Base-by-base conservation (phyloP, 441 rosid genomes). In the Aquilaria agallochum region DNA sequence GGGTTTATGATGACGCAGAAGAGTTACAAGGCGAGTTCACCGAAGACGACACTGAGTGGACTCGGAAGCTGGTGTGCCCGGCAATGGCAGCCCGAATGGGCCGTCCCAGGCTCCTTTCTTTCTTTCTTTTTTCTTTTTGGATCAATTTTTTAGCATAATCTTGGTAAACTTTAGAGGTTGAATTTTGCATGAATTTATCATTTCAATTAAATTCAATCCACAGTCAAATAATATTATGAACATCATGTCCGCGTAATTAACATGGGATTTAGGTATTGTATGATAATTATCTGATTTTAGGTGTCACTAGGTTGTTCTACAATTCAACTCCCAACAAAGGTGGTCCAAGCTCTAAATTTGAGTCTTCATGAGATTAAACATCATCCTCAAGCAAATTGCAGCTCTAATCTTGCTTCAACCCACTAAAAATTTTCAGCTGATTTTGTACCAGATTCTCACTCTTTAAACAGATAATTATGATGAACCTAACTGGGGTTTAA, bases 41-140 rank as follows among this genome's bases (percentile, higher is more conserved):
- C 90, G 0, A 79, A 88, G 78, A 85, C 93, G 67, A 84, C 90
- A 2, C 86, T 78, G 75, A 76, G 74, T 69, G 88, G 87, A 66
- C 55, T 76, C 55, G 85, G 76, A 13, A 75, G 88, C 79, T 80
- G 74, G 82, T 82, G 89, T 1, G 71, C 57, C 91, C 0, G 80
- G 91, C 54, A 81, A 71, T 46, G 82, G 84, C 9, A 92, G 97
- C 65, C 88, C 27, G 27, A 20, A 20, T 20, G 27, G 27, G 27
- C 75, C 81, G 2, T 80, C 83, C 0, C 81, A 69, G 60, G 86
- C 60, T 13, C 65, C 85, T 3, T 92, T 95, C 2, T 90, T 91
- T 32, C 31, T 32, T 11, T 31, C 1, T 20, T 4, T 56, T 20
- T 11, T 10, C 8, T 33, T 14, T 33, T 50, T 54, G 4, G 1